A percentile compares a stretch with the other conserved stretches of the same genome.
Evolutionary conservation across 2,329 filamentous ascomycete species (phyloP).

Genomic region (Nemania bipapillata): DNA sequence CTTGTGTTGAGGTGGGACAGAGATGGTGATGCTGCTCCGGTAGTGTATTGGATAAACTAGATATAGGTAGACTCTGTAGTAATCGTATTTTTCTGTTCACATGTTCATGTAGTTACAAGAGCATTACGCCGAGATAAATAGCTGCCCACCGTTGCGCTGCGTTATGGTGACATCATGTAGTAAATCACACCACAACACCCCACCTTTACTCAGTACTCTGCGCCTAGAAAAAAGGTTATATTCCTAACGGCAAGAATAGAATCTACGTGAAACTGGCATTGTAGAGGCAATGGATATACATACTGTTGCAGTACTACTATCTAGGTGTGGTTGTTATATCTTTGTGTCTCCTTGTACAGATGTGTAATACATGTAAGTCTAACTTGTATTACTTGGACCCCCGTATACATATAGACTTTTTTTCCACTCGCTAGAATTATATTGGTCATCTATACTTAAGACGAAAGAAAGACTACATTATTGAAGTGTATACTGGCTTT

Average conservation of each 20-base stretch:
- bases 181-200: not conserved
- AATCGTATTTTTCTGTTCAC: not conserved
- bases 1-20: not conserved
- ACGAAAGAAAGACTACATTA: too few relatives aligned
- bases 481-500: too few relatives aligned
- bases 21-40: not conserved
- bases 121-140: conserved; percentile 4
- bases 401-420: too few relatives aligned
- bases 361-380: too few relatives aligned
- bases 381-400: too few relatives aligned
- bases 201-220: not conserved
- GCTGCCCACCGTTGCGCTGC: not conserved
- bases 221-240: not conserved
- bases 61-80: not conserved
- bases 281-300: too few relatives aligned
- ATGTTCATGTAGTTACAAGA: not conserved
- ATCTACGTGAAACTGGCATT: not conserved
- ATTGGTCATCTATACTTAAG: too few relatives aligned
- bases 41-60: not conserved
- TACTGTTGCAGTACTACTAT: too few relatives aligned
- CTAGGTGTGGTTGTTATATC: too few relatives aligned
- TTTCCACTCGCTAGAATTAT: too few relatives aligned
- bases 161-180: conserved; percentile 20
- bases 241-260: not conserved
- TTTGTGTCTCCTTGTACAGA: too few relatives aligned